phyloP scores from a whole-genome alignment of 2,329 filamentous ascomycete genomes.

The Botryotinia narcissicola region DNA sequence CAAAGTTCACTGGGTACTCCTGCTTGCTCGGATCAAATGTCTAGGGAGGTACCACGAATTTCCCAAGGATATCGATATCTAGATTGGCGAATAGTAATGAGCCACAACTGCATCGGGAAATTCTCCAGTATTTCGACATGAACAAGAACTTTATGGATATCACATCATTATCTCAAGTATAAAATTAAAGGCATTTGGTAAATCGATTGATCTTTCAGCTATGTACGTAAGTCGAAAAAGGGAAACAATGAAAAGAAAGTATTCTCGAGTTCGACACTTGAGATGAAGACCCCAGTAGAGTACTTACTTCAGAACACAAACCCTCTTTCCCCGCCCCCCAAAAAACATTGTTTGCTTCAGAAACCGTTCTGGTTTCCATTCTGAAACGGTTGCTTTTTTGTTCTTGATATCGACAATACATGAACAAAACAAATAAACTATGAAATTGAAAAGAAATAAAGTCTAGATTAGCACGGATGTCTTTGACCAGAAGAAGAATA shows the following conservation, averaged over 20 bases:
- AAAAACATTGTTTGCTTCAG: background rate
- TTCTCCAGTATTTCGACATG: background rate
- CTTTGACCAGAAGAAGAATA: background rate
- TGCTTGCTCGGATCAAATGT: background rate
- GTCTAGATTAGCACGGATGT: background rate
- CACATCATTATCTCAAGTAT: background rate
- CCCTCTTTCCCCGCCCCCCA: background rate
- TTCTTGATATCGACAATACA: background rate
- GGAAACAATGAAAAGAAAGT: background rate
- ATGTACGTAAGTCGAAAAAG: background rate
- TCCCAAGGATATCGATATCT: background rate
- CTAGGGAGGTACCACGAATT: background rate
- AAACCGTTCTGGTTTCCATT: background rate
- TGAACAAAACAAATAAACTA: background rate
- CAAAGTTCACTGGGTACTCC: background rate
- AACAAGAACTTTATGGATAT: background rate
- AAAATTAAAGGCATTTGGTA: background rate
- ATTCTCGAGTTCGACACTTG: background rate
- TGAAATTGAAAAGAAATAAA: background rate
- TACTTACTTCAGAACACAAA: background rate
- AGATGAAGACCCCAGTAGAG: background rate
- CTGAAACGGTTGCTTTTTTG: background rate
- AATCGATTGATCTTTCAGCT: background rate
- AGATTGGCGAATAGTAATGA: background rate
- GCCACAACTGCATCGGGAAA: background rate